phyloP scores from a whole-genome alignment of 805 yeast species.

The Cyberlindnera euphorbiiphila region DNA sequence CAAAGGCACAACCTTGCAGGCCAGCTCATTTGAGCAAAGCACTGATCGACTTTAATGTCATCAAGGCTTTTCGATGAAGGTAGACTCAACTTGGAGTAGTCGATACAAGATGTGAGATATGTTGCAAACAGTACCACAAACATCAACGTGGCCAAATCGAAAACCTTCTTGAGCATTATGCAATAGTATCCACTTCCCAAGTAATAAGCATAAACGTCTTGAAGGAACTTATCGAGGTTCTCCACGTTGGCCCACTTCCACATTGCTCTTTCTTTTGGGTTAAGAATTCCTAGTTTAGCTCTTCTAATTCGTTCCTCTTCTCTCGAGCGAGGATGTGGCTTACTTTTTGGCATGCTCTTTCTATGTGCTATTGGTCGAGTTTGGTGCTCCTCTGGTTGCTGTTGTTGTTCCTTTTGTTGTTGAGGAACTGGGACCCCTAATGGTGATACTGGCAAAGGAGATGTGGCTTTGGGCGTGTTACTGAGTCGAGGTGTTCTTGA shows the following conservation, averaged over 20 bases:
- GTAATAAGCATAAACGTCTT: constrained; percentile 80
- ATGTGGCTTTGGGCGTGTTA: background rate
- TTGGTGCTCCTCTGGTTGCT: too few relatives aligned
- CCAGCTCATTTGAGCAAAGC: constrained; percentile 43
- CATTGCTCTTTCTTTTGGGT: constrained; percentile 71
- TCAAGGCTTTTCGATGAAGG: constrained; percentile 23
- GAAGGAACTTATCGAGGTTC: constrained; percentile 81
- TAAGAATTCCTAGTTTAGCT: constrained; percentile 39
- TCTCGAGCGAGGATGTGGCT: background rate
- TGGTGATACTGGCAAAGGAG: constrained; percentile 6
- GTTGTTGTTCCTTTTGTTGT: too few relatives aligned
- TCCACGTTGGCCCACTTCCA: constrained; percentile 98
- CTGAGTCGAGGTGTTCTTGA: too few relatives aligned
- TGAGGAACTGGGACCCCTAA: too few relatives aligned
- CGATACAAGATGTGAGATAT: constrained; percentile 78
- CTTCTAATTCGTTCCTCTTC: constrained; percentile 26
- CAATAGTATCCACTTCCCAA: constrained; percentile 81
- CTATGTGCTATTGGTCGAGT: constrained; percentile 17
- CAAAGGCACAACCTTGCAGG: constrained; percentile 58
- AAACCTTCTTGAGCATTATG: constrained; percentile 59
- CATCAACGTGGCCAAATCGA: constrained; percentile 69
- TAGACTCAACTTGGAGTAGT: constrained; percentile 46
- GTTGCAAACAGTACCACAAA: constrained; percentile 80
- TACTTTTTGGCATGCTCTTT: constrained; percentile 6
- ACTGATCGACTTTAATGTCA: constrained; percentile 35